A percentile compares a stretch with the other conserved stretches of the same genome.
Conservation (phyloP, 2,329 filamentous ascomycete genomes). For the Gnomoniopsis sp. region DNA sequence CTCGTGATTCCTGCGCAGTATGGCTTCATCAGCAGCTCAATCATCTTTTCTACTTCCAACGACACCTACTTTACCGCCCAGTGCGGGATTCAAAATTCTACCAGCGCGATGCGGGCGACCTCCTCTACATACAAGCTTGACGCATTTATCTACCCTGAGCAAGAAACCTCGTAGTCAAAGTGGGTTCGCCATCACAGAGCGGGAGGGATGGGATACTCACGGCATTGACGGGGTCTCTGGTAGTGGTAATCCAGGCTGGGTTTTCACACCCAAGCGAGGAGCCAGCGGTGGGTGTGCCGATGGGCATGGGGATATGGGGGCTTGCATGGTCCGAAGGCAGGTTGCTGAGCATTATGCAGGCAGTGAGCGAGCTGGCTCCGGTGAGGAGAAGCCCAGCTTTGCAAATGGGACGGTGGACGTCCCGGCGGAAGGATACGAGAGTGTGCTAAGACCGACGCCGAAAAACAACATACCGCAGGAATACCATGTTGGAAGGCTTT, state of each 20-base stretch:
- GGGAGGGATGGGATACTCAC: conserved; percentile 49
- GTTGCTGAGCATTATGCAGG: conserved; percentile 50
- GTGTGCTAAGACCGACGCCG: conserved; percentile 42
- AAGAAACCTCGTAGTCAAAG: conserved; percentile 58
- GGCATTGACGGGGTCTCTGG: conserved; percentile 37
- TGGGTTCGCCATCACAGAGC: conserved; percentile 54
- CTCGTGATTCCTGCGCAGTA: conserved; percentile 59
- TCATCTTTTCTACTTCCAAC: conserved; percentile 45
- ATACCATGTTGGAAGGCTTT: conserved; percentile 46
- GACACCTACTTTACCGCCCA: conserved; percentile 45
- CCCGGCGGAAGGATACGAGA: conserved; percentile 34
- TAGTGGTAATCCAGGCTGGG: conserved; percentile 47
- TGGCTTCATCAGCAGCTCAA: conserved; percentile 47
- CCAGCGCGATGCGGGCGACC: conserved; percentile 43
- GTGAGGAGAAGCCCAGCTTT: conserved; percentile 39
- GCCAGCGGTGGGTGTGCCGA: conserved; percentile 55
- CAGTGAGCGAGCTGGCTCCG: conserved; percentile 43
- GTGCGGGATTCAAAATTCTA: conserved; percentile 49
- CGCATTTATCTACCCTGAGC: conserved; percentile 61
- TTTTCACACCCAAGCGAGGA: conserved; percentile 46
- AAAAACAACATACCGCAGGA: conserved; percentile 37
- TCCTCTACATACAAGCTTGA: conserved; percentile 49
- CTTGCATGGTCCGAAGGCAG: conserved; percentile 51
- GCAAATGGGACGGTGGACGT: conserved; percentile 24
- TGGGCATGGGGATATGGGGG: conserved; percentile 64